phyloP scores from a whole-genome alignment of 1,284 basidiomycete species.

The Cutaneotrichosporon cutaneum region DNA sequence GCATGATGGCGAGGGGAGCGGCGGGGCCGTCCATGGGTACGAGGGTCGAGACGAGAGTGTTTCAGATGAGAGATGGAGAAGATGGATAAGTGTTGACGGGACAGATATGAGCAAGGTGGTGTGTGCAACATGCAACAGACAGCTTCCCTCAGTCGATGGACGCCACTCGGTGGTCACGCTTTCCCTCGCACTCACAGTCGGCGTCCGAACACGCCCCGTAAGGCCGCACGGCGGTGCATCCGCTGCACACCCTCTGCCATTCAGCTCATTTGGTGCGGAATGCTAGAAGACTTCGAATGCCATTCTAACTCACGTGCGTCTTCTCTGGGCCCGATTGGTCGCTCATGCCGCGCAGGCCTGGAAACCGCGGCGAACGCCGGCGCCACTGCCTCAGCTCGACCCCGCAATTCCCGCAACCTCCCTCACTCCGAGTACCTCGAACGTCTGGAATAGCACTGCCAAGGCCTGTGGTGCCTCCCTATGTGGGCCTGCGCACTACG shows the following conservation, averaged over 20 bases:
- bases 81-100: background rate
- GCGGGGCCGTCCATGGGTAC: slow-evolving; percentile 1
- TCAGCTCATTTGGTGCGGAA: background rate
- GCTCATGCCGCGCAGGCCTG: background rate
- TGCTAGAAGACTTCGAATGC: background rate
- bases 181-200: no score
- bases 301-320: background rate
- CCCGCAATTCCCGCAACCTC: no score
- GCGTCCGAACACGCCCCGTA: no score
- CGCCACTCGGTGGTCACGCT: no score
- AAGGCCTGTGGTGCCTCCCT: no score
- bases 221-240: no score
- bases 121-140: background rate
- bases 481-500: no score
- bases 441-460: no score
- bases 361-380: no score
- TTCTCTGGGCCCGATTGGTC: background rate
- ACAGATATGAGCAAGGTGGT: background rate
- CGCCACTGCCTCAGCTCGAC: no score
- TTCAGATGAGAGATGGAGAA: background rate
- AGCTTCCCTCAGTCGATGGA: no score
- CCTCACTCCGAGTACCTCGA: no score
- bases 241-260: background rate
- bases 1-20: background rate
- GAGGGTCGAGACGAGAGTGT: background rate